Evolutionary conservation across 441 rosid species (phyloP), one percentile per base, ranked within the genome.

Genomic region (Manihot esculenta): DNA sequence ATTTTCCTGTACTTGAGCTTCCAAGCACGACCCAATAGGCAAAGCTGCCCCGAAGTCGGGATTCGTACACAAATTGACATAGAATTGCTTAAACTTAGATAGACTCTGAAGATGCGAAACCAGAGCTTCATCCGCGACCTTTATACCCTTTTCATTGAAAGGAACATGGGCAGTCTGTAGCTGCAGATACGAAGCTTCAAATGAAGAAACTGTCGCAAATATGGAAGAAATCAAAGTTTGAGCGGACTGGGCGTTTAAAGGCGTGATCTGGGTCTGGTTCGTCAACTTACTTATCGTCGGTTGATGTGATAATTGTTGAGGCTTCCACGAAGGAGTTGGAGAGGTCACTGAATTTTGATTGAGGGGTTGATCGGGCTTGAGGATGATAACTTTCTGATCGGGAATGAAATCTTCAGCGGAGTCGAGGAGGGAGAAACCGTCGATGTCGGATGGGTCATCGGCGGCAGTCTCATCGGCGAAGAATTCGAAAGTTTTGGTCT

Each of bases 381-480:
- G 81, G 72, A 94, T 95, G 62, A 94, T 93, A 56, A 94, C 97
- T 68, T 93, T 87, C 81, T 90, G 99, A 78, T 91, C 92, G 78
- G 94, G 74, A 82, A 94, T 92, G 84, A 92, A 87, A 71, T 90
- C 99, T 42, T 94, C 97, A 20, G 91, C 72, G 68, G 97, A 93
- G 70, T 93, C 96, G 30, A 93, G 90, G 64, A 90, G 92, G 33
- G 89, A 7, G 77, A 88, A 82, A 11, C 90, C 91, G 35, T 87
- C 93, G 69, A 38, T 83, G 49, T 77, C 72, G 53, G 78, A 68
- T 4, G 68, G 60, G 62, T 72, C 80, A 14, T 77, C 79, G 45
- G 71, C 85, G 44, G 58, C 42, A 18, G 71, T 20, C 3, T 85
- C 94, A 27, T 90, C 97, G 64, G 87, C 87, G 78, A 94, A 92